These are phyloP conservation scores for Litchi chinensis DNA, from an alignment of 345 rosid genomes.

Conservation along the genomic window DNA sequence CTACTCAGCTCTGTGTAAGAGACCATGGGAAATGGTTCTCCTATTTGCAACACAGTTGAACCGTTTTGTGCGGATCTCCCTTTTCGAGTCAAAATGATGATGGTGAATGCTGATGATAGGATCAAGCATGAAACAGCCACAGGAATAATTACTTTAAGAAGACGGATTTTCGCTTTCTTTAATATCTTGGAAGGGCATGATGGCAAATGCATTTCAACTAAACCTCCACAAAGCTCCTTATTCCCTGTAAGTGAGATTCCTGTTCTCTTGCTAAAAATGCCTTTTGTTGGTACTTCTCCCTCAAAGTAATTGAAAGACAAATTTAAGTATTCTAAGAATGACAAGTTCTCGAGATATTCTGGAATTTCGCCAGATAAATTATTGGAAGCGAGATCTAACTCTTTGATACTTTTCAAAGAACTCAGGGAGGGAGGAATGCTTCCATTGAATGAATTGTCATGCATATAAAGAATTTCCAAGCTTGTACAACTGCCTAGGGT, in stretches of 20 bases:
- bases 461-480: not conserved
- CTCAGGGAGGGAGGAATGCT: slow-evolving; percentile 19
- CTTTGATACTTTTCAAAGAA: slow-evolving; percentile 12
- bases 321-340: not conserved
- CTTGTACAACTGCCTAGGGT: slow-evolving; percentile 15
- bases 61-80: not conserved
- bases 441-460: slow-evolving; percentile 8
- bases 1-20: not conserved
- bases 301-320: slow-evolving; percentile 19
- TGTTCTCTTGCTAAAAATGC: slow-evolving; percentile 10
- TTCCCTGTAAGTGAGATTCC: slow-evolving; percentile 18
- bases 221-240: slow-evolving; percentile 14
- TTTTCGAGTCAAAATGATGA: not conserved
- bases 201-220: slow-evolving; percentile 13
- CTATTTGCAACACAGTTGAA: not conserved
- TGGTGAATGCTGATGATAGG: not conserved
- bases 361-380: slow-evolving; percentile 19
- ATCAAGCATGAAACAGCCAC: not conserved
- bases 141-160: not conserved
- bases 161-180: slow-evolving; percentile 7
- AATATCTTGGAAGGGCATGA: not conserved
- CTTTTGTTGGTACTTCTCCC: slow-evolving; percentile 24
- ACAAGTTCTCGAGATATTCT: not conserved
- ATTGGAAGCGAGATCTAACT: slow-evolving; percentile 14
- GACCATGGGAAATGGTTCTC: not conserved